Conservation (phyloP, 176 grass and related monocot species). For the Aechmea fasciata region DNA sequence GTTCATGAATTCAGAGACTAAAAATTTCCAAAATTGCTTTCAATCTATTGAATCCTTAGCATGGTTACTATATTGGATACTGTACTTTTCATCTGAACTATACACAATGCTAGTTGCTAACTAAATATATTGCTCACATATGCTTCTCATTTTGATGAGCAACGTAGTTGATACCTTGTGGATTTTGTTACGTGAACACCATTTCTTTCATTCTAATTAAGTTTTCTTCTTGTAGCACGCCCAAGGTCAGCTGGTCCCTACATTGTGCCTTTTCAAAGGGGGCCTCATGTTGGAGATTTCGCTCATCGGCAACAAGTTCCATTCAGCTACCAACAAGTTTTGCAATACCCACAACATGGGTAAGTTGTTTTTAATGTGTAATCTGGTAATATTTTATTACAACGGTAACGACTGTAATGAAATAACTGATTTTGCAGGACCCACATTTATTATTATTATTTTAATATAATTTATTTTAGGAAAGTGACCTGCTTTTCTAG, state of each 20-base stretch:
- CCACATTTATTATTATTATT: too few relatives aligned
- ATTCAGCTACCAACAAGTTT: conserved; percentile 72
- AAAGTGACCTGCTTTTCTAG: too few relatives aligned
- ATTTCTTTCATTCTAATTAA: background rate
- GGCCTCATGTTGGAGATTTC: conserved; percentile 49
- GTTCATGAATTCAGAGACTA: too few relatives aligned
- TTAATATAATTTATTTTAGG: too few relatives aligned
- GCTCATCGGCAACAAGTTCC: conserved; percentile 51
- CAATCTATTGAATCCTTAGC: too few relatives aligned
- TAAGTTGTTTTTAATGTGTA: conserved; percentile 28
- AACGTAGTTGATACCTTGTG: background rate
- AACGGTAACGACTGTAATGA: too few relatives aligned
- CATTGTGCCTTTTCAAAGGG: conserved; percentile 53
- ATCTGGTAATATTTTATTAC: background rate
- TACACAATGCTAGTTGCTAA: too few relatives aligned
- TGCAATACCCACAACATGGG: conserved; percentile 52
- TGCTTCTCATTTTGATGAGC: background rate
- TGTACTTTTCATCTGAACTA: too few relatives aligned
- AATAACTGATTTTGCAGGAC: too few relatives aligned
- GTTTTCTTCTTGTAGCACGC: conserved; percentile 36
- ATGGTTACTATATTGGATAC: too few relatives aligned
- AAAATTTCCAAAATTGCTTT: too few relatives aligned
- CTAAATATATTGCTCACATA: background rate
- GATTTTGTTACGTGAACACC: background rate
- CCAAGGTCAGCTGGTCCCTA: conserved; percentile 72